Base-by-base conservation (phyloP, 108 stramenopile species). In the Heterococcus sp. region DNA sequence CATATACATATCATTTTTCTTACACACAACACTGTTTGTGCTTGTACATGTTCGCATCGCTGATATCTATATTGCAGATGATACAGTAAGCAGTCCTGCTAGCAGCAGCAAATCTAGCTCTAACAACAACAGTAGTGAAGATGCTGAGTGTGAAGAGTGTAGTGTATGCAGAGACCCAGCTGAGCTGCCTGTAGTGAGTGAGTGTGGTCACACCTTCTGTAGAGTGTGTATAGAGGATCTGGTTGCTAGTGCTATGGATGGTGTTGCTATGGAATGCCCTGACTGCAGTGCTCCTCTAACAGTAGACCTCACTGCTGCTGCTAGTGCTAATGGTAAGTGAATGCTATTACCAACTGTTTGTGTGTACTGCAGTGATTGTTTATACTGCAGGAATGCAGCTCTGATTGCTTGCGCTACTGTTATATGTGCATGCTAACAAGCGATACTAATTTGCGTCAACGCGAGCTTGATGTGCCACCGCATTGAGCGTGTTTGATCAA, bases 171-270 rank as follows among this genome's bases (percentile, higher is more conserved):
- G 32, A 2, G 85, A 85, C 73, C 37, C 32, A 21, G 35, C 75
- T 36, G 85, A 85, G 78, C 71, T 38, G 70, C 85, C 77, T 29
- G 84, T 84, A 29, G 32, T 64, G 63, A 72, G 78, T 11, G 70
- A 68, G 5, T 85, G 85, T 35, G 83, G 83, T 11, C 83, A 84
- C 72, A 33, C 1, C 21, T 85, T 85, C 72, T 85, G 85, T 72
- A 69, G 83, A 38, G 35, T 65, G 1, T 79, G 78, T 39, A 72
- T 79, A 29, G 69, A 69, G 63, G 78, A 79, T 35, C 78, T 79
- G 4, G 67, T 79, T 40, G 68, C 70, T n/a, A 65, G 71, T 5
- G 78, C 78, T 1, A 37, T 70, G 14, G 78, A 38, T 40, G 78
- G 66, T 3, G 66, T 3, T 3, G 66, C 63, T 63, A 37, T 79